Conservation (phyloP, 2,329 filamentous ascomycete species). For the Penicillium oxalicum region DNA sequence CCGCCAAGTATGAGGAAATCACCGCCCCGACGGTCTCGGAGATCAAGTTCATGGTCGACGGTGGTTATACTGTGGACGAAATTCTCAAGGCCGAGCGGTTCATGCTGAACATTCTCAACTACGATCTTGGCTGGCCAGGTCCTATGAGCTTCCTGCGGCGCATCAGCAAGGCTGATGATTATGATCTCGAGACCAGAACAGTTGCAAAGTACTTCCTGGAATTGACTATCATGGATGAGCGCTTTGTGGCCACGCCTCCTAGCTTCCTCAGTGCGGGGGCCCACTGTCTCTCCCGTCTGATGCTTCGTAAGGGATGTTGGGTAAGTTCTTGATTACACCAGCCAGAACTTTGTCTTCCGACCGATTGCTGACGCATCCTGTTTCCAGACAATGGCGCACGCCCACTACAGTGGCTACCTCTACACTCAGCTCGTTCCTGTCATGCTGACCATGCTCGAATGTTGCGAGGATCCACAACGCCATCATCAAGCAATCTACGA, state of each 20-base stretch:
- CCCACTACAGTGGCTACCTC: conserved; percentile 92
- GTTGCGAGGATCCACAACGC: conserved; percentile 70
- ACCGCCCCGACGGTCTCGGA: conserved; percentile 92
- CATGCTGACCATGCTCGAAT: conserved; percentile 74
- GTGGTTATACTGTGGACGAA: conserved; percentile 81
- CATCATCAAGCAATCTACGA: conserved; percentile 86
- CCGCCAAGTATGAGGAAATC: conserved; percentile 98
- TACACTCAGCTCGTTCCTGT: conserved; percentile 74
- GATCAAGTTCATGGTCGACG: conserved; percentile 97
- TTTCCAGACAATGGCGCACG: conserved; percentile 68
- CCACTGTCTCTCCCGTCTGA: conserved; percentile 81
- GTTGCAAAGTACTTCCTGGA: conserved; percentile 97
- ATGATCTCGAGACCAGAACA: conserved; percentile 90
- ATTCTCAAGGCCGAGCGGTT: conserved; percentile 96
- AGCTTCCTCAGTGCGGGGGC: conserved; percentile 88
- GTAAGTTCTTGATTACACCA: conserved; percentile 49
- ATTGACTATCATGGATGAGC: conserved; percentile 94
- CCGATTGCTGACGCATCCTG: conserved; percentile 13
- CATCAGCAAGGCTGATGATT: conserved; percentile 97
- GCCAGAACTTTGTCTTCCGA: neutral
- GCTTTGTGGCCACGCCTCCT: conserved; percentile 84
- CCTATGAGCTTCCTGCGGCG: conserved; percentile 96
- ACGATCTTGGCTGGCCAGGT: conserved; percentile 95
- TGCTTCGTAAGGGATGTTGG: conserved; percentile 90
- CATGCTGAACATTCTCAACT: conserved; percentile 94